A percentile compares a stretch with the other conserved stretches of the same genome.
phyloP scores from a whole-genome alignment of 148 eudicot genomes.

The Camellia japonica region DNA sequence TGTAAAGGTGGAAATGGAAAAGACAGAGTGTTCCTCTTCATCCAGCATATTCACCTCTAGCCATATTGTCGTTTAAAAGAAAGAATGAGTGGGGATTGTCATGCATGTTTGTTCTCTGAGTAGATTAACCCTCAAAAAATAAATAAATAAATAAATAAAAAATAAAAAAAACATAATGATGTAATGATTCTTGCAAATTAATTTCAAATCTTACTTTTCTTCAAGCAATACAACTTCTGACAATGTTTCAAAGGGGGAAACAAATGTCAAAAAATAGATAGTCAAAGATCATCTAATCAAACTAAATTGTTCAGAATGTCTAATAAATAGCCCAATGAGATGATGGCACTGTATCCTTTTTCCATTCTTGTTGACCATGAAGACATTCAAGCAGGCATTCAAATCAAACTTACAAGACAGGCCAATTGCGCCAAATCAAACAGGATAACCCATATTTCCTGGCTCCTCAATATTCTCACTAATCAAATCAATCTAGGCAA shows the following conservation, averaged over 20 bases:
- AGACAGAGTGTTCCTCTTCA: too few relatives aligned
- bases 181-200: neutral
- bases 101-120: neutral
- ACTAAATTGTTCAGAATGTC: neutral
- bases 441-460: slow-evolving; percentile 3
- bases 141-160: neutral
- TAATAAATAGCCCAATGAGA: neutral
- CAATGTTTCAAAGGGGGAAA: neutral
- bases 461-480: neutral
- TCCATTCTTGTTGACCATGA: neutral
- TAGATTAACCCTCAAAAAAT: neutral
- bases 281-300: slow-evolving; percentile 2
- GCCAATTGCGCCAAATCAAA: neutral
- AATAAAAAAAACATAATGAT: neutral
- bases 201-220: slow-evolving; percentile 5
- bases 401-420: neutral
- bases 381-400: neutral
- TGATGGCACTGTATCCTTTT: neutral
- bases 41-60: neutral
- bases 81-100: neutral
- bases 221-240: neutral
- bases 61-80: neutral
- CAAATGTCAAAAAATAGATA: neutral
- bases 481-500: neutral
- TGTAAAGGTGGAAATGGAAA: too few relatives aligned